Evolutionary conservation across 1,139 yeast genomes (phyloP), one percentile per base, ranked within the genome.

Genomic region (Waltiozyma sp.): DNA sequence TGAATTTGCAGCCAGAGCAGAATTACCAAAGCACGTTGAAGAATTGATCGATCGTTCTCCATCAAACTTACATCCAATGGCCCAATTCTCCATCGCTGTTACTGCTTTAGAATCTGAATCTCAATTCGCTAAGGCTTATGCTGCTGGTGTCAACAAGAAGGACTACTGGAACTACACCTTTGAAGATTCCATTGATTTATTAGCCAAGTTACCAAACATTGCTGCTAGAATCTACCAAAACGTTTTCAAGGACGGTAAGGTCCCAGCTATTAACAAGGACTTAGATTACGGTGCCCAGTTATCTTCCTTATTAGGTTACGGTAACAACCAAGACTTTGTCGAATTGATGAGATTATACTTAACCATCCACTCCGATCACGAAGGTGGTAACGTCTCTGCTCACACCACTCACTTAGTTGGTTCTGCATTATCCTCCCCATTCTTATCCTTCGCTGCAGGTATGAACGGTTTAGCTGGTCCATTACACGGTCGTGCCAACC

Each of bases 381-480:
- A 89, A 73, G 96, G 96, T 72, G 97, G 97, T 69, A 89, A 89
- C 63, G 97, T 89, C 50, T 86, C 96, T 50, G 96, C 96, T 43
- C 97, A 89, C 73, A 80, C 96, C 59, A 88, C 97, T 54, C 96
- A 89, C 70, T 75, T 89, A 68, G 96, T 89, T 52, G 96, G 96
- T 57, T 85, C 95, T 34, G 96, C 97, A 46, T 76, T 89, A 58
- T 81, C 95, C 23, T 88, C 95, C 47, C 96, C 96, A 62, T 87
- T 75, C 76, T 75, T 89, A 61, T 84, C 96, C 40, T 79, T 86
- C 57, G 82, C 96, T 50, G 96, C 96, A 46, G 96, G 96, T 66
- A 72, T 89, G 65, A 85, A 86, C 70, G 97, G 97, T 68, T 77
- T 89, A 63, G 97, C 97, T 49, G 97, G 97, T 66, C 97, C 97